These are phyloP conservation scores for Hypoxylon fragiforme DNA, from an alignment of 495 filamentous ascomycete genomes.

Conservation along the genomic window DNA sequence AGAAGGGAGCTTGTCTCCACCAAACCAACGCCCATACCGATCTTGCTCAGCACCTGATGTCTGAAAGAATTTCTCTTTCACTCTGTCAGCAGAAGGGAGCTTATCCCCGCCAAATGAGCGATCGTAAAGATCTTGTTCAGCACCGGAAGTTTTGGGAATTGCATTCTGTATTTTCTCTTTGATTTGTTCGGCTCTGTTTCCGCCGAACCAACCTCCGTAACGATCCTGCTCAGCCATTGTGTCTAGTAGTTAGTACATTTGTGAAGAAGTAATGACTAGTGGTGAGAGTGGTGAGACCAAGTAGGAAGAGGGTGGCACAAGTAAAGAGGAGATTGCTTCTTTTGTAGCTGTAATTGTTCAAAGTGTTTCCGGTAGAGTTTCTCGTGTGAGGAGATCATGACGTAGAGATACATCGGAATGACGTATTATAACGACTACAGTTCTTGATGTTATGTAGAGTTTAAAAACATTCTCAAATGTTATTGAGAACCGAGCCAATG, in stretches of 20 bases:
- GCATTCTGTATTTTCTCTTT: slow-evolving; percentile 11
- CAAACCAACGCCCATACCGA: slow-evolving; percentile 21
- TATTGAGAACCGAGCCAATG: too few relatives aligned
- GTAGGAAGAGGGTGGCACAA: slow-evolving; percentile 4
- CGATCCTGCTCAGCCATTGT: slow-evolving; percentile 25
- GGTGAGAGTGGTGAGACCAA: slow-evolving; percentile 5
- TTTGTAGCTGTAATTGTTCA: too few relatives aligned
- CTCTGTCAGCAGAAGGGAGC: slow-evolving; percentile 8
- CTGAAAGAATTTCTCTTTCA: neutral
- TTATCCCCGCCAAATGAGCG: slow-evolving; percentile 25
- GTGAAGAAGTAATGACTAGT: neutral
- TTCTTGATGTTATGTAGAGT: neutral
- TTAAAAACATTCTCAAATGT: too few relatives aligned
- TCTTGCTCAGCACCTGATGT: slow-evolving; percentile 25
- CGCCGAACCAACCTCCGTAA: slow-evolving; percentile 19
- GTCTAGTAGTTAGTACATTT: neutral
- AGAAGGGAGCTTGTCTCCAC: slow-evolving; percentile 26
- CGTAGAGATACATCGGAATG: slow-evolving; percentile 26
- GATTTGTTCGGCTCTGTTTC: slow-evolving; percentile 15
- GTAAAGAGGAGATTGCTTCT: too few relatives aligned
- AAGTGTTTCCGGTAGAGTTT: too few relatives aligned
- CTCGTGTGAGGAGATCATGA: slow-evolving; percentile 25
- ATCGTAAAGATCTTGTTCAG: slow-evolving; percentile 27
- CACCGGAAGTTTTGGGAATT: slow-evolving; percentile 1
- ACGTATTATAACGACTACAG: slow-evolving; percentile 12